Evolutionary conservation across 2,329 filamentous ascomycete genomes (phyloP).

Genomic region (Orbilia brochopaga): DNA sequence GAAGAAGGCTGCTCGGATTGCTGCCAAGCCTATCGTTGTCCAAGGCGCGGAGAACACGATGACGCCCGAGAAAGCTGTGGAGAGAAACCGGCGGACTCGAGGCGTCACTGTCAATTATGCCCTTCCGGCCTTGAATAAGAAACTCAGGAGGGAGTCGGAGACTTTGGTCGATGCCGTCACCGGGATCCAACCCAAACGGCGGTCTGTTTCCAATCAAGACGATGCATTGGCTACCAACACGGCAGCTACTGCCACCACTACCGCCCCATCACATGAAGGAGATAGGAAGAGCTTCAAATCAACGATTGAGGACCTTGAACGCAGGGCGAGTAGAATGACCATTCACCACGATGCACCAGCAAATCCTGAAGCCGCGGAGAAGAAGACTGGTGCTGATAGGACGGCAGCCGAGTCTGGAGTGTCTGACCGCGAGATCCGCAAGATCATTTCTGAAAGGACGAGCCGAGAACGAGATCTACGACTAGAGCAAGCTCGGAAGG

Average conservation of each 20-base stretch:
- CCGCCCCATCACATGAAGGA: neutral
- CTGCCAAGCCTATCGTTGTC: slow-evolving; percentile 44
- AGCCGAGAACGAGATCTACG: slow-evolving; percentile 15
- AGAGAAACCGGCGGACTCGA: slow-evolving; percentile 64
- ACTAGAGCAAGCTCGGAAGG: slow-evolving; percentile 29
- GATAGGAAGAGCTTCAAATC: slow-evolving; percentile 14
- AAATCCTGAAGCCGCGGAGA: neutral
- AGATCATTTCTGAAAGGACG: slow-evolving; percentile 29
- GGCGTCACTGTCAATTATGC: slow-evolving; percentile 77
- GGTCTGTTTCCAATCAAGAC: slow-evolving; percentile 57
- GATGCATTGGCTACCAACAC: slow-evolving; percentile 55
- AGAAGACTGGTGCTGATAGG: slow-evolving; percentile 14
- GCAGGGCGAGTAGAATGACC: slow-evolving; percentile 35
- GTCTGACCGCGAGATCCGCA: slow-evolving; percentile 33
- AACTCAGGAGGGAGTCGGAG: slow-evolving; percentile 82
- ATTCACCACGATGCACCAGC: slow-evolving; percentile 31
- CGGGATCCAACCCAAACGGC: slow-evolving; percentile 56
- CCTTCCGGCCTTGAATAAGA: slow-evolving; percentile 78
- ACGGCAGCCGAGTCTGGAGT: neutral
- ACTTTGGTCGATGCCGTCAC: slow-evolving; percentile 76
- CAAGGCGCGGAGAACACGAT: slow-evolving; percentile 37
- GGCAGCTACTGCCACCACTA: slow-evolving; percentile 49
- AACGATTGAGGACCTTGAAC: slow-evolving; percentile 34
- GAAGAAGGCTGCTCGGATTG: slow-evolving; percentile 41
- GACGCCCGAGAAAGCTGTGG: slow-evolving; percentile 66